A percentile compares a stretch with the other conserved stretches of the same genome.
Evolutionary conservation across 1,284 basidiomycete species (phyloP).

Genomic region (Cutaneotrichosporon sp.): DNA sequence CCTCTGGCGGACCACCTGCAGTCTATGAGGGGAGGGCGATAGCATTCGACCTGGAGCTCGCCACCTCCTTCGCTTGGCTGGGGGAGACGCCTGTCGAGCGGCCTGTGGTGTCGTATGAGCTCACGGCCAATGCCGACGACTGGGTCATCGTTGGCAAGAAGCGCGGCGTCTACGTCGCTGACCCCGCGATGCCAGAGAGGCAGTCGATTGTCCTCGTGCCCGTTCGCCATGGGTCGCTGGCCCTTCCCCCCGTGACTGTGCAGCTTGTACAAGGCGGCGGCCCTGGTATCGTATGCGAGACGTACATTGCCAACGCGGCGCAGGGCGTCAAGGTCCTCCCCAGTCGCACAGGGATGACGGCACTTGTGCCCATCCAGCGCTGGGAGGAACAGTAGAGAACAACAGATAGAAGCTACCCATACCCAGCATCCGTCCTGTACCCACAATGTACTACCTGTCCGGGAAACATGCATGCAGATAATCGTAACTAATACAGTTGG

Average conservation of each 20-base stretch:
- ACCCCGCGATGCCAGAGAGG: slow-evolving; percentile 25
- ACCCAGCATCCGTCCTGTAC: not conserved
- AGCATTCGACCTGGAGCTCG: slow-evolving; percentile 31
- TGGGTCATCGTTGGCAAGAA: slow-evolving; percentile 47
- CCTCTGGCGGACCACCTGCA: slow-evolving; percentile 6
- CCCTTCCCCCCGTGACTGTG: slow-evolving; percentile 38
- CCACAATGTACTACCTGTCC: not conserved
- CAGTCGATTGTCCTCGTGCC: slow-evolving; percentile 42
- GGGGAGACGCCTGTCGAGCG: slow-evolving; percentile 17
- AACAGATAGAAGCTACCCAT: not conserved
- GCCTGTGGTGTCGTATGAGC: slow-evolving; percentile 37
- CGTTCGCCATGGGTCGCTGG: slow-evolving; percentile 40
- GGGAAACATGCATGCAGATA: slow-evolving; percentile 16
- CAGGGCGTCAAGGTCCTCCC: slow-evolving; percentile 46
- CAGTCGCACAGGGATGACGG: slow-evolving; percentile 37
- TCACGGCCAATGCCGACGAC: slow-evolving; percentile 41
- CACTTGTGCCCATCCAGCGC: slow-evolving; percentile 35
- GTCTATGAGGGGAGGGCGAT: slow-evolving; percentile 49
- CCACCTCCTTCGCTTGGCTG: slow-evolving; percentile 39
- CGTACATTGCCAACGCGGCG: slow-evolving; percentile 50
- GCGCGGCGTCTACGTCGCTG: slow-evolving; percentile 37
- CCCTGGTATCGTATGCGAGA: slow-evolving; percentile 39
- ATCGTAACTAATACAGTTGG: slow-evolving; percentile 11
- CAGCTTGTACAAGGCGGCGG: slow-evolving; percentile 24
- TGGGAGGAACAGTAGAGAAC: slow-evolving; percentile 17